Conservation (phyloP, 805 yeast species). For the Pichia ethanolica region DNA sequence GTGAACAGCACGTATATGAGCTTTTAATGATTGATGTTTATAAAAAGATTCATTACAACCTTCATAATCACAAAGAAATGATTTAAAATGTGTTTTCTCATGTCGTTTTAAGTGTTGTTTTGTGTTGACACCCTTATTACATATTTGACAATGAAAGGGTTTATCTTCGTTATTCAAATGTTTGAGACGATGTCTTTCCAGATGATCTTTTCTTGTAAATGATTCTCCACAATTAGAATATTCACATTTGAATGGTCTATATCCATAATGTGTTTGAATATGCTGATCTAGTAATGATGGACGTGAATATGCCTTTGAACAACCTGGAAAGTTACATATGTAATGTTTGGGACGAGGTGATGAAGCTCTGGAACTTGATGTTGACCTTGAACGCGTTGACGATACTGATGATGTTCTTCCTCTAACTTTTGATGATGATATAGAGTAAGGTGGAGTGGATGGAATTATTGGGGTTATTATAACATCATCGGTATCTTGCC, state of each 20-base stretch:
- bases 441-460: slow-evolving; percentile 2
- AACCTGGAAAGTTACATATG: slow-evolving; percentile 55
- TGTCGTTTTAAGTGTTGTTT: slow-evolving; percentile 79
- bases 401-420: slow-evolving; percentile 5
- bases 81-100: slow-evolving; percentile 67
- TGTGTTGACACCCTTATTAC: slow-evolving; percentile 79
- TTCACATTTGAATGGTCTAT: slow-evolving; percentile 66
- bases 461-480: background rate
- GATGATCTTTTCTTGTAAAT: slow-evolving; percentile 72
- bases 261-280: slow-evolving; percentile 67
- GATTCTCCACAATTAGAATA: slow-evolving; percentile 49
- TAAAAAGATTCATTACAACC: slow-evolving; percentile 63
- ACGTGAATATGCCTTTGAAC: slow-evolving; percentile 69
- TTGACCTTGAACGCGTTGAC: slow-evolving; percentile 4
- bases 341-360: slow-evolving; percentile 53
- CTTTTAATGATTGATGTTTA: slow-evolving; percentile 67
- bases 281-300: slow-evolving; percentile 85
- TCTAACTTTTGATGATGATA: slow-evolving; percentile 3
- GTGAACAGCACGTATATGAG: slow-evolving; percentile 64
- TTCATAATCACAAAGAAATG: slow-evolving; percentile 53
- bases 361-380: slow-evolving; percentile 25
- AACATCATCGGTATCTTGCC: too few species aligned
- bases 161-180: slow-evolving; percentile 48
- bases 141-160: slow-evolving; percentile 64
- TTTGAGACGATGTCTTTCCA: slow-evolving; percentile 64